phyloP scores from a whole-genome alignment of 2,329 filamentous ascomycete genomes.

The Aureobasidium vineae region DNA sequence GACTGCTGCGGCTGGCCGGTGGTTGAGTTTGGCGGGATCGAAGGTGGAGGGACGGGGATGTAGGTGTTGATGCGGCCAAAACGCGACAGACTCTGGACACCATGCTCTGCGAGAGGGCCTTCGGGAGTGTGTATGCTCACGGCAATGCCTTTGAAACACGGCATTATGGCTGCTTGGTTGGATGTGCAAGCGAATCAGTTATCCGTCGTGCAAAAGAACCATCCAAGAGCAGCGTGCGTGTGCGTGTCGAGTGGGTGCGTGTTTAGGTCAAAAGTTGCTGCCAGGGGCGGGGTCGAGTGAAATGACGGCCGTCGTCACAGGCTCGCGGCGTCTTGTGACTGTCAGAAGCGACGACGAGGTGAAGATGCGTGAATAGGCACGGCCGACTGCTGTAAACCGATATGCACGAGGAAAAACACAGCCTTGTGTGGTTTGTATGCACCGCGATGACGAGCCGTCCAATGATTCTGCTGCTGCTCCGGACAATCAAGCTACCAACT shows the following conservation, averaged over 20 bases:
- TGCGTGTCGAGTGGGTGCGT: not conserved
- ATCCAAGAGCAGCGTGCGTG: not conserved
- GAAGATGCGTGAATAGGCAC: not conserved
- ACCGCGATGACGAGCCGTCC: slow-evolving; percentile 8
- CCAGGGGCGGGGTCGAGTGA: slow-evolving; percentile 20
- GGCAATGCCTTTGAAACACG: slow-evolving; percentile 98
- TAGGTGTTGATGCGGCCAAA: slow-evolving; percentile 93
- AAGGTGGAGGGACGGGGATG: slow-evolving; percentile 90
- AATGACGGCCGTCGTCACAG: not conserved
- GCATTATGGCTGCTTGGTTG: slow-evolving; percentile 54
- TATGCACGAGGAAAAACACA: slow-evolving; percentile 4
- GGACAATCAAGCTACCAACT: not conserved
- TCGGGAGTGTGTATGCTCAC: slow-evolving; percentile 88
- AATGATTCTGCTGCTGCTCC: slow-evolving; percentile 14
- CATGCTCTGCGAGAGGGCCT: slow-evolving; percentile 83
- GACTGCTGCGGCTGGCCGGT: slow-evolving; percentile 82
- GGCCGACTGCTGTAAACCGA: not conserved
- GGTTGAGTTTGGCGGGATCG: slow-evolving; percentile 63
- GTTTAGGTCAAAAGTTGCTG: slow-evolving; percentile 4
- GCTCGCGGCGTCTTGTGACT: not conserved
- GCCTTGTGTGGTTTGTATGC: slow-evolving; percentile 8
- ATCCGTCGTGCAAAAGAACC: not conserved
- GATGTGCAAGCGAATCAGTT: not conserved
- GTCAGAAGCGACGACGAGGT: slow-evolving; percentile 5
- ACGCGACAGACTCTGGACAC: slow-evolving; percentile 89